Conservation (phyloP, 192 early-diverging fungal species). For the Tieghemiomyces parasiticus region DNA sequence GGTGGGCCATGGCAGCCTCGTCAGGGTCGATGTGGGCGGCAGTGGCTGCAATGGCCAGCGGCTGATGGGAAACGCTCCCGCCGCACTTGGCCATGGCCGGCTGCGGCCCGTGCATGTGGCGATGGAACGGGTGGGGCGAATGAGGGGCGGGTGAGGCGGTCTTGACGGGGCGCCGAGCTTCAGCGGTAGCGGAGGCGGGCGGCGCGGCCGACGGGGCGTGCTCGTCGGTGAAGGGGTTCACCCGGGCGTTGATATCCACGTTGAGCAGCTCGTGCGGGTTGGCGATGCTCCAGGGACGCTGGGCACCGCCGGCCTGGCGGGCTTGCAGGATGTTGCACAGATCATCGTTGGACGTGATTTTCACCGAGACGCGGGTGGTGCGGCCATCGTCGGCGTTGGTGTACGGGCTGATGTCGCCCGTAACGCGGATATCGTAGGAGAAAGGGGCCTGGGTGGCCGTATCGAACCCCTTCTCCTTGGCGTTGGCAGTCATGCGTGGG, state of each 20-base stretch:
- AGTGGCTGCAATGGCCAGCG: neutral
- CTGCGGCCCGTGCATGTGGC: neutral
- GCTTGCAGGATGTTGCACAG: constrained; percentile 2
- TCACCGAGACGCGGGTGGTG: constrained; percentile 31
- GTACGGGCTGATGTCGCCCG: constrained; percentile 22
- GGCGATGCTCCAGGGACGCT: neutral
- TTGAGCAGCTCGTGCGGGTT: constrained; percentile 5
- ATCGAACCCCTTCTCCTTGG: neutral
- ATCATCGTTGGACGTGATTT: constrained; percentile 18
- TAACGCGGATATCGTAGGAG: constrained; percentile 34
- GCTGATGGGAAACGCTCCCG: neutral
- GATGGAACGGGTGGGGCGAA: neutral
- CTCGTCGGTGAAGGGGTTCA: neutral
- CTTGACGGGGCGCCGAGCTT: neutral
- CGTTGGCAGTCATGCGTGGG: too few relatives aligned
- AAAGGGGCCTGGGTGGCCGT: constrained; percentile 17
- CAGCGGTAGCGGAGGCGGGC: neutral
- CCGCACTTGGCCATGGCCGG: neutral
- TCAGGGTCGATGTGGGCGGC: neutral
- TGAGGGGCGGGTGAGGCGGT: neutral
- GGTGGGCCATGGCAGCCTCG: neutral
- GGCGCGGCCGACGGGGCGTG: neutral
- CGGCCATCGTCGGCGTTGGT: constrained; percentile 17
- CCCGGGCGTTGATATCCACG: constrained; percentile 9
- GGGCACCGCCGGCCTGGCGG: neutral